Evolutionary conservation across 116 monocot genomes (phyloP), one percentile per base, ranked within the genome.

Genomic region (Phalaenopsis hybrid): DNA sequence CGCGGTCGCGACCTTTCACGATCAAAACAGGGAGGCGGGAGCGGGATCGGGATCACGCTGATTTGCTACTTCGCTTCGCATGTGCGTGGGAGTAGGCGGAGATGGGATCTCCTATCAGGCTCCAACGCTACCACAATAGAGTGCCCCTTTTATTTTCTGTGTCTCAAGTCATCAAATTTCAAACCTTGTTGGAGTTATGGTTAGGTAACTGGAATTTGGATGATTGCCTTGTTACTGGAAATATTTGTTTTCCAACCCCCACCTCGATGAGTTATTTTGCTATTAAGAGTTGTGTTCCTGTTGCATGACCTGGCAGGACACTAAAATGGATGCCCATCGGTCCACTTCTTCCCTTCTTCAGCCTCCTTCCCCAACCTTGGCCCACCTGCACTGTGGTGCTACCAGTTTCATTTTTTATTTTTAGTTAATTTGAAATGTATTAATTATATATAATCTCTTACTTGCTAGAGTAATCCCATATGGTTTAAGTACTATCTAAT

Each of bases 401-500:
- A 41, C 72, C 34, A 34, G 41, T 72, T 72, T 72, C 41, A 72
- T 34, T 6, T 34, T 72, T 37, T 16, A 72, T 34, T 72, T 72
- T 72, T 37, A 25, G 25, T 67, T 67, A 67, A 28, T 67, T 67
- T 67, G 23, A 72, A 8, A 72, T 16, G 13, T 72, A 34, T 16
- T 72, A 37, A 41, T 72, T 72, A 41, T 72, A 72, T 37, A 4
- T 41, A 41, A 17, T 72, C 31, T 72, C 25, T 25, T 67, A 67
- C 23, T 67, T 2, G 9, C 15, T 63, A 72, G 34, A 15, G 37
- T 72, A 72, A 72, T 41, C 70, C 5, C 72, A 34, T 72, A 12
- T 72, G 41, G 8, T 67, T 41, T 41, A 72, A 41, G 72, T 41
- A 72, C 4, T 25, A 72, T 72, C 72, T 72, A 72, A 72, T 75